phyloP scores from a whole-genome alignment of 768 basidiomycete genomes.

The Amanita thiersii region DNA sequence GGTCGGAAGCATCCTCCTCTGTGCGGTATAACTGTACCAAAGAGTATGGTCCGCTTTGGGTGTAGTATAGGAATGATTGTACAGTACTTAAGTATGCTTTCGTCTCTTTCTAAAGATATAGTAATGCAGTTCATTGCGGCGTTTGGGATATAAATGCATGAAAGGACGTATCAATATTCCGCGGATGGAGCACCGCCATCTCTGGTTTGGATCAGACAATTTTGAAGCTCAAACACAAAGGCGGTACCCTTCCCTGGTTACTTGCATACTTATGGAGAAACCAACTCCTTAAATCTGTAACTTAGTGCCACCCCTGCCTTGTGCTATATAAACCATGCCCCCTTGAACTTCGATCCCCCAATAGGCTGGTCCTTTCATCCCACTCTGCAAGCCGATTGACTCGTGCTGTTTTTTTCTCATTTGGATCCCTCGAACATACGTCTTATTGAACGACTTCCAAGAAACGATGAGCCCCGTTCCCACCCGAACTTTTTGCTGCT shows the following conservation, averaged over 20 bases:
- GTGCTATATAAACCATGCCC: conserved; percentile 24
- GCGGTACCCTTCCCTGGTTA: conserved; percentile 3
- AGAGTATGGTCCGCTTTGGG: conserved; percentile 13
- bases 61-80: too few relatives aligned
- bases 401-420: conserved; percentile 23
- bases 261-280: neutral
- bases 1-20: neutral
- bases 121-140: too few relatives aligned
- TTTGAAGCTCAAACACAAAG: neutral
- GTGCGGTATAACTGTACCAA: conserved; percentile 2
- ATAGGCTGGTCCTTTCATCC: conserved; percentile 42
- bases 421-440: conserved; percentile 11
- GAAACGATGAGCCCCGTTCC: conserved; percentile 25
- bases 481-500: conserved; percentile 41
- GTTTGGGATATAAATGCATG: too few relatives aligned
- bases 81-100: too few relatives aligned
- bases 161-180: too few relatives aligned
- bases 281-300: neutral
- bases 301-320: neutral
- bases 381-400: conserved; percentile 13
- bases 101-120: too few relatives aligned
- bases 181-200: neutral
- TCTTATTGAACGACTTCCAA: conserved; percentile 11
- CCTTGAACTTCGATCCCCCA: conserved; percentile 10
- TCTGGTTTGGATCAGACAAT: neutral